Percentiles rank a stretch among this genome's conserved stretches.
These are phyloP conservation scores for Thraustochytrium striatum DNA, from an alignment of 352 stramenopile species.

Conservation along the genomic window DNA sequence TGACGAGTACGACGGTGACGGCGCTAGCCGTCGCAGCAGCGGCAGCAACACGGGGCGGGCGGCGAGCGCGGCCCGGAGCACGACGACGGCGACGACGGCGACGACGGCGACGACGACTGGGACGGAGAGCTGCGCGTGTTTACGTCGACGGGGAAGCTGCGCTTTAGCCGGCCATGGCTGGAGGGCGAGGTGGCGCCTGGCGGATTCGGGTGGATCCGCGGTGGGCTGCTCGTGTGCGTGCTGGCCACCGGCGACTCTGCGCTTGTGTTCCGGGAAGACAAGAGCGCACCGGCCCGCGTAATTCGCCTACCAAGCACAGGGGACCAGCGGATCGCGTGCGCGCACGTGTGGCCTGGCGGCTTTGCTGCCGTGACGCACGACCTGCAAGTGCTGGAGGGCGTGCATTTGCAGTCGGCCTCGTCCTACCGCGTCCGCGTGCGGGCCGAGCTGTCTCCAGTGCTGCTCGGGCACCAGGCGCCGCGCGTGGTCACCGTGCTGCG, in stretches of 20 bases:
- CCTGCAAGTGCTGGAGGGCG: conserved; percentile 19
- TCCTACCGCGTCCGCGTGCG: not conserved
- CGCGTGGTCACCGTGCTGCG: not conserved
- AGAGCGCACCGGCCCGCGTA: not conserved
- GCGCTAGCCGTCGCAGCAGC: not conserved
- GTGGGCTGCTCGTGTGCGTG: conserved; percentile 9
- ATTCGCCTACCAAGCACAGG: not conserved
- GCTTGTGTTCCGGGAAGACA: not conserved
- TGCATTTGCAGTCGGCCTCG: not conserved
- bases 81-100: not conserved
- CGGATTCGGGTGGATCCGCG: conserved; percentile 16
- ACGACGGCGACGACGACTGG: not conserved
- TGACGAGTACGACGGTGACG: not conserved
- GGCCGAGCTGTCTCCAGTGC: not conserved
- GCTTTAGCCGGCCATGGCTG: not conserved
- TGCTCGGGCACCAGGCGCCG: not conserved
- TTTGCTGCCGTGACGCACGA: conserved; percentile 20
- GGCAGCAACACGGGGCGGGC: not conserved
- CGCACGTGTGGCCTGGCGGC: conserved; percentile 34
- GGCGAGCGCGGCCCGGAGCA: not conserved
- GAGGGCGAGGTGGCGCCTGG: conserved; percentile 15
- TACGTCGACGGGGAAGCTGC: not conserved
- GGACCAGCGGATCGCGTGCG: not conserved
- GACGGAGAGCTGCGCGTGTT: conserved; percentile 12
- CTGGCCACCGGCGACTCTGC: not conserved